These are phyloP conservation scores for Craterostigma plantagineum DNA, from an alignment of 257 asterid genomes.

Conservation along the genomic window DNA sequence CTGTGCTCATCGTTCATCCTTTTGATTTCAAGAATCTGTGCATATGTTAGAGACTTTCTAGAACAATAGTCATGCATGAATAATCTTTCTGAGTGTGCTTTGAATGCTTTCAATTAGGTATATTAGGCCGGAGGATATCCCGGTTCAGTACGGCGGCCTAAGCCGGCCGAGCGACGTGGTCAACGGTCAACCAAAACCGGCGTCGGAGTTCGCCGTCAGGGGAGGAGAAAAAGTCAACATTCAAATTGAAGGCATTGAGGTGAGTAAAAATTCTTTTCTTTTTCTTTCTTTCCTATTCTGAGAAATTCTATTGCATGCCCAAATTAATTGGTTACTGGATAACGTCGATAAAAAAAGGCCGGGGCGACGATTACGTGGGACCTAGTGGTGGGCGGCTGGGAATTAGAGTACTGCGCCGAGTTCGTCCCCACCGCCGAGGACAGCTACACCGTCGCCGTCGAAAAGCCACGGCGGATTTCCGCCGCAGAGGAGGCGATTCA, in stretches of 20 bases:
- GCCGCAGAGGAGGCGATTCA: constrained; percentile 41
- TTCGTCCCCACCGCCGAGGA: constrained; percentile 43
- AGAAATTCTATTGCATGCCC: too few relatives aligned
- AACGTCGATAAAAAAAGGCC: too few relatives aligned
- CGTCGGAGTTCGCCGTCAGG: constrained; percentile 71
- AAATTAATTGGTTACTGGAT: too few relatives aligned
- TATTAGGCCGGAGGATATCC: constrained; percentile 63
- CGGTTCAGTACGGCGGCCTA: constrained; percentile 78
- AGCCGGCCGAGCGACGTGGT: constrained; percentile 44
- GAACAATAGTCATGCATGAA: too few relatives aligned
- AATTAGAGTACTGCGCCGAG: constrained; percentile 61
- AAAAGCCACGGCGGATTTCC: constrained; percentile 38
- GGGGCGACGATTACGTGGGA: constrained; percentile 79
- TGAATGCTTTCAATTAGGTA: constrained; percentile 18
- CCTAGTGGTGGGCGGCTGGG: constrained; percentile 90
- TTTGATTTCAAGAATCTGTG: neutral
- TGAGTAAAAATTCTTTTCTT: constrained; percentile 1
- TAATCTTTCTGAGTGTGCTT: neutral
- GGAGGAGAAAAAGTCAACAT: constrained; percentile 91
- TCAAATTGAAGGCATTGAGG: constrained; percentile 97
- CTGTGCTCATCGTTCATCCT: neutral
- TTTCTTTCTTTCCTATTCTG: neutral
- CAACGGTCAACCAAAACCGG: constrained; percentile 59
- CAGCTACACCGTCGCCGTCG: constrained; percentile 74
- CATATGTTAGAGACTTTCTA: too few relatives aligned